phyloP scores from a whole-genome alignment of 2,329 filamentous ascomycete species.

The Exophiala sp. region DNA sequence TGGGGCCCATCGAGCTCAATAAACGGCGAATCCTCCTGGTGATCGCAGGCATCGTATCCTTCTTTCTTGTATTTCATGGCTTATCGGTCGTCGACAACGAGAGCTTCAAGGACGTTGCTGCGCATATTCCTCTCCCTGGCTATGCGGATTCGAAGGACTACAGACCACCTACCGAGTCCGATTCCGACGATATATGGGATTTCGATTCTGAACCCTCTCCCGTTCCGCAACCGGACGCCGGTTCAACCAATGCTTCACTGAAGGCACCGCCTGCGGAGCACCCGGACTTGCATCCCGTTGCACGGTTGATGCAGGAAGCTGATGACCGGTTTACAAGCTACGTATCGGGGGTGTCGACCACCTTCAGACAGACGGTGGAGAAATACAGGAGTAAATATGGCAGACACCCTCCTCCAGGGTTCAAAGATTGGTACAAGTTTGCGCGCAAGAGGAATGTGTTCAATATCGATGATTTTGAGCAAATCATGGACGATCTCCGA shows the following conservation, averaged over 20 bases:
- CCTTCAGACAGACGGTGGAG: slow-evolving; percentile 37
- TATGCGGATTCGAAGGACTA: slow-evolving; percentile 14
- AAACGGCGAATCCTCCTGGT: slow-evolving; percentile 28
- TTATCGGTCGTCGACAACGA: slow-evolving; percentile 13
- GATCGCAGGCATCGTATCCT: slow-evolving; percentile 22
- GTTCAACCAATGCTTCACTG: slow-evolving; percentile 5
- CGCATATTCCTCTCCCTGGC: slow-evolving; percentile 17
- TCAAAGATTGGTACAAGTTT: slow-evolving; percentile 38
- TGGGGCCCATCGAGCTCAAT: slow-evolving; percentile 29
- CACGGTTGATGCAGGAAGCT: slow-evolving; percentile 34
- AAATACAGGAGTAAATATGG: slow-evolving; percentile 37
- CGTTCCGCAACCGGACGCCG: background rate
- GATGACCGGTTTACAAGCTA: slow-evolving; percentile 33
- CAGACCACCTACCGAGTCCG: slow-evolving; percentile 9
- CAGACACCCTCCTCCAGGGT: slow-evolving; percentile 38
- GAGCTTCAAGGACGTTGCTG: slow-evolving; percentile 10
- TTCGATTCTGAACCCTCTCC: slow-evolving; percentile 9
- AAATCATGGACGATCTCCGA: slow-evolving; percentile 36
- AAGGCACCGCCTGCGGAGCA: slow-evolving; percentile 12
- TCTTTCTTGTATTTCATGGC: slow-evolving; percentile 26
- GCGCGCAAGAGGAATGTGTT: slow-evolving; percentile 35
- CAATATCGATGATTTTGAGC: slow-evolving; percentile 38
- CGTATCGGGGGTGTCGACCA: slow-evolving; percentile 33
- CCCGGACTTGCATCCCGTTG: slow-evolving; percentile 33
- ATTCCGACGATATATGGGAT: slow-evolving; percentile 22